A percentile compares a stretch with the other conserved stretches of the same genome.
Evolutionary conservation across 2,329 filamentous ascomycete species (phyloP).

Genomic region (Trichoderma sp.): DNA sequence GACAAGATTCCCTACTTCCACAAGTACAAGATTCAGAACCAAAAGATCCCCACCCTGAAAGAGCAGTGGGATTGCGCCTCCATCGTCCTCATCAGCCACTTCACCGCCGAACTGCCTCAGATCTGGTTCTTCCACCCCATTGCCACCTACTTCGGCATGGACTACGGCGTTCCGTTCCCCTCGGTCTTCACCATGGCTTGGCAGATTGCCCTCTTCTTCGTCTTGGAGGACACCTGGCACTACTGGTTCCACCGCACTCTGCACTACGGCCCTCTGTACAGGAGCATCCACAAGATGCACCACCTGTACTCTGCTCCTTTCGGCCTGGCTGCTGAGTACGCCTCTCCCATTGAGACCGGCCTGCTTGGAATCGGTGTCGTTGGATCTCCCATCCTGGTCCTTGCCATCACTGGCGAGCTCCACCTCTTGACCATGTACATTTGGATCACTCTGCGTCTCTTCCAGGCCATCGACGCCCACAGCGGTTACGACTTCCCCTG

Average conservation of each 20-base stretch:
- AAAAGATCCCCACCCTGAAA: constrained; percentile 87
- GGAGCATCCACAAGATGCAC: constrained; percentile 97
- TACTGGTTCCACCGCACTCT: constrained; percentile 94
- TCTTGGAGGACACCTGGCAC: constrained; percentile 96
- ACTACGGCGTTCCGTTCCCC: constrained; percentile 88
- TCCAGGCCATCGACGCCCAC: constrained; percentile 97
- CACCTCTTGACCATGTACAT: constrained; percentile 98
- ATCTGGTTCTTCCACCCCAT: constrained; percentile 99
- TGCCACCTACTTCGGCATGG: constrained; percentile 88
- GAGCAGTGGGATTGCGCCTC: constrained; percentile 95
- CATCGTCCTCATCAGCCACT: constrained; percentile 91
- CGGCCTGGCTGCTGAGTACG: constrained; percentile 94
- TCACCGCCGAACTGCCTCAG: constrained; percentile 96
- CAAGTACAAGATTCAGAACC: constrained; percentile 89
- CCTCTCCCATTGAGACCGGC: constrained; percentile 96
- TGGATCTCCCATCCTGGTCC: constrained; percentile 80
- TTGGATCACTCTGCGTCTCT: constrained; percentile 91
- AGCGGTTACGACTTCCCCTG: constrained; percentile 98
- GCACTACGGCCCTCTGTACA: constrained; percentile 95
- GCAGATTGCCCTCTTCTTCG: constrained; percentile 92
- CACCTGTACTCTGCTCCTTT: constrained; percentile 99
- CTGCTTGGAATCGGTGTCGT: constrained; percentile 87
- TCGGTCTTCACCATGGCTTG: constrained; percentile 81
- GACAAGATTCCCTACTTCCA: constrained; percentile 86
- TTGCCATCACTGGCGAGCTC: constrained; percentile 78